phyloP scores from a whole-genome alignment of 2,329 filamentous ascomycete genomes.

The Triangularia setosa region DNA sequence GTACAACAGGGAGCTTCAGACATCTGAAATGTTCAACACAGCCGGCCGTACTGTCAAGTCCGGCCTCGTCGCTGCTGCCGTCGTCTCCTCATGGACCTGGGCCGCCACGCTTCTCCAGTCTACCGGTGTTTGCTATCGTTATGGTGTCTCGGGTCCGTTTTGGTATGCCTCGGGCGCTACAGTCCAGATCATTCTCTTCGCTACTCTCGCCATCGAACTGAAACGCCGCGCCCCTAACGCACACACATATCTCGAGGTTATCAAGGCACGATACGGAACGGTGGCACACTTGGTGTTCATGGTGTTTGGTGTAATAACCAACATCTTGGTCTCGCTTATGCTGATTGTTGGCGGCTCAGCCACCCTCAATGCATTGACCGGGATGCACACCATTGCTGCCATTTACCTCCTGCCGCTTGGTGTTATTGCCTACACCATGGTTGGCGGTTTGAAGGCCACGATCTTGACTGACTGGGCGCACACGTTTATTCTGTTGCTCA shows the following conservation, averaged over 20 bases:
- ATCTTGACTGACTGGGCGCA: conserved; percentile 85
- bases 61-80: conserved; percentile 79
- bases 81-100: conserved; percentile 95
- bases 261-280: conserved; percentile 72
- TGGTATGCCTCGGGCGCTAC: conserved; percentile 69
- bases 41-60: conserved; percentile 86
- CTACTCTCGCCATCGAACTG: conserved; percentile 83
- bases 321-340: conserved; percentile 86
- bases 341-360: conserved; percentile 78
- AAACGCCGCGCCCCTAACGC: conserved; percentile 85
- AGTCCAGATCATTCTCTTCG: conserved; percentile 84
- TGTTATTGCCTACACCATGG: conserved; percentile 74
- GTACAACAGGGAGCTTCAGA: conserved; percentile 66
- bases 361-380: conserved; percentile 67
- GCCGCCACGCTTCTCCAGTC: conserved; percentile 78
- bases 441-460: conserved; percentile 79
- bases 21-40: conserved; percentile 88
- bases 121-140: conserved; percentile 76
- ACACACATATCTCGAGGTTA: conserved; percentile 79
- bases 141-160: conserved; percentile 60
- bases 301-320: conserved; percentile 76
- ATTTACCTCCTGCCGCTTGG: conserved; percentile 80
- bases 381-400: conserved; percentile 72
- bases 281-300: conserved; percentile 74
- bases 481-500: conserved; percentile 77